These are phyloP conservation scores for Apiotrichum laibachii DNA, from an alignment of 1,284 basidiomycete genomes.

Conservation along the genomic window DNA sequence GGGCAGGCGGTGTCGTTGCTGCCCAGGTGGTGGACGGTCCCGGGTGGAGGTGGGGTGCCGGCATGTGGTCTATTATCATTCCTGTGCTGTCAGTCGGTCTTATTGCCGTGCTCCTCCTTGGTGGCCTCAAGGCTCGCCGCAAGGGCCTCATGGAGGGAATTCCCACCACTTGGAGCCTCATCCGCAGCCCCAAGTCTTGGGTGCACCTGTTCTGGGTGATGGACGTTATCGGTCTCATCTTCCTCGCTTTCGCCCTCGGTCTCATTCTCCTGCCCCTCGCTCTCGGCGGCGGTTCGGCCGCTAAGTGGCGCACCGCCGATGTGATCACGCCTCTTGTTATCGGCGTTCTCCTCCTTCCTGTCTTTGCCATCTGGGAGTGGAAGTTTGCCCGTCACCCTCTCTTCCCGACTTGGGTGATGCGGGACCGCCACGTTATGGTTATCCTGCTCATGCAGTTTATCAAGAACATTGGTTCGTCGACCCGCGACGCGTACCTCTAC, in stretches of 20 bases:
- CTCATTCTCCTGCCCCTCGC: slow-evolving; percentile 52
- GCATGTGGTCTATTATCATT: slow-evolving; percentile 54
- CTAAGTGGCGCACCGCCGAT: slow-evolving; percentile 42
- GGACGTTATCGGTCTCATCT: slow-evolving; percentile 49
- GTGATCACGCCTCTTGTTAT: slow-evolving; percentile 52
- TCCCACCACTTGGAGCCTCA: slow-evolving; percentile 33
- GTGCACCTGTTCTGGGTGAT: slow-evolving; percentile 51
- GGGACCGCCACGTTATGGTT: slow-evolving; percentile 50
- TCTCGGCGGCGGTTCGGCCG: slow-evolving; percentile 42
- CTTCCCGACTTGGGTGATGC: slow-evolving; percentile 48
- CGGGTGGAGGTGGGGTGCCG: slow-evolving; percentile 52
- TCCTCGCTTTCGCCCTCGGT: slow-evolving; percentile 44
- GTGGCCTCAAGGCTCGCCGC: slow-evolving; percentile 32
- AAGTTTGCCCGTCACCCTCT: slow-evolving; percentile 46
- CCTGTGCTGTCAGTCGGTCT: slow-evolving; percentile 46
- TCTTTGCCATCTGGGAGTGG: slow-evolving; percentile 50
- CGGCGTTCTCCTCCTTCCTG: slow-evolving; percentile 47
- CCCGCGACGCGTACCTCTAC: slow-evolving; percentile 49
- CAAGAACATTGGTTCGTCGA: slow-evolving; percentile 43
- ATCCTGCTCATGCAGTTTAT: slow-evolving; percentile 36
- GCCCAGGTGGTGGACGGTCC: slow-evolving; percentile 18
- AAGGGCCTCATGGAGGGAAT: slow-evolving; percentile 38
- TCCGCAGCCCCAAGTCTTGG: slow-evolving; percentile 14
- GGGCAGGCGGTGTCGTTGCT: slow-evolving; percentile 19
- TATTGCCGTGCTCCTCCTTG: slow-evolving; percentile 37